phyloP scores from a whole-genome alignment of 73 alveolate genomes.

The Paramecium biaurelia region DNA sequence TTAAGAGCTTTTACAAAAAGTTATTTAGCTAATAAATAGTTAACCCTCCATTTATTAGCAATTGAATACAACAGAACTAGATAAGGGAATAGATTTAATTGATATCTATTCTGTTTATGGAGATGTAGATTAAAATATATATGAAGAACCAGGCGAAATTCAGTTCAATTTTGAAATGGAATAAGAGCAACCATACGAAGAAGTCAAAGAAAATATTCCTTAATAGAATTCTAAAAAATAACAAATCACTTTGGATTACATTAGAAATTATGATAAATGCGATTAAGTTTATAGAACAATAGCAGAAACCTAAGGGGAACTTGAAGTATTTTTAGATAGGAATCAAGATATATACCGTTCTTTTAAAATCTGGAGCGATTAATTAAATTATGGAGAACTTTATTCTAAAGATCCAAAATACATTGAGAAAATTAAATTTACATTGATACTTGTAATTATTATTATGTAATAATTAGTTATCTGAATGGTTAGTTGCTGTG shows the following conservation, averaged over 20 bases:
- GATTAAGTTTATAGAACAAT: neutral
- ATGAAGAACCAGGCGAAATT: conserved; percentile 37
- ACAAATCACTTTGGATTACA: neutral
- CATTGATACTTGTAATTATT: neutral
- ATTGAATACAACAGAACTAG: neutral
- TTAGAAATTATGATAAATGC: neutral
- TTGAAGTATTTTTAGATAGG: conserved; percentile 24
- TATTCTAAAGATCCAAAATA: neutral
- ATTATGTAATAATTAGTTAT: neutral
- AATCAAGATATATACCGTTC: neutral
- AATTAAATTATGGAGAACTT: neutral
- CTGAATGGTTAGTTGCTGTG: conserved; percentile 8
- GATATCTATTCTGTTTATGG: conserved; percentile 21
- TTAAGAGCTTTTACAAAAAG: neutral
- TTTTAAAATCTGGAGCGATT: neutral
- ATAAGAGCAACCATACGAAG: neutral
- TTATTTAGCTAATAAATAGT: neutral
- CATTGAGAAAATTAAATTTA: neutral
- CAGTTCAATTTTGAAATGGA: neutral
- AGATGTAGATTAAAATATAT: neutral
- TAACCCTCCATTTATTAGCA: neutral
- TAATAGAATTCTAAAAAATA: neutral
- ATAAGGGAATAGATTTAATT: neutral
- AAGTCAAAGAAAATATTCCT: neutral
- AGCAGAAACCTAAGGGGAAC: conserved; percentile 18